phyloP scores from a whole-genome alignment of 2,329 filamentous ascomycete species.

The Pyrenophora seminiperda region DNA sequence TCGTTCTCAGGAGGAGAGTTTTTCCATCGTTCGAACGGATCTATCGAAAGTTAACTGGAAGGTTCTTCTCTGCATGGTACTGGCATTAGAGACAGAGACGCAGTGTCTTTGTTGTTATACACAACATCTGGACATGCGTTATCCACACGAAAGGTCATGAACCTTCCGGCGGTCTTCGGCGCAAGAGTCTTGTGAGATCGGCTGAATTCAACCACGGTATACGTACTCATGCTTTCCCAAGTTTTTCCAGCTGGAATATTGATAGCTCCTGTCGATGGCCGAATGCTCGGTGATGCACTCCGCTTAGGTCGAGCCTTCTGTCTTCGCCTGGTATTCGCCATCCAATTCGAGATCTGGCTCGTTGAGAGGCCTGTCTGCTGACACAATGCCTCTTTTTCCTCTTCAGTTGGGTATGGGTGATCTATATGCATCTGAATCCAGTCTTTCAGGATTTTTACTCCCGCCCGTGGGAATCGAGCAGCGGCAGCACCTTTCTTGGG shows the following conservation, averaged over 20 bases:
- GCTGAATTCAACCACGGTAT: constrained; percentile 21
- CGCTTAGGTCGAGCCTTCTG: constrained; percentile 75
- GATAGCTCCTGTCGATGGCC: constrained; percentile 67
- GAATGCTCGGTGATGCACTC: constrained; percentile 71
- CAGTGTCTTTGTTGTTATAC: constrained; percentile 1
- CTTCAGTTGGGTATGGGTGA: constrained; percentile 86
- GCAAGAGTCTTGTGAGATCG: constrained; percentile 25
- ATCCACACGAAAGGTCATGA: constrained; percentile 29
- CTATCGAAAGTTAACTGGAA: constrained; percentile 55
- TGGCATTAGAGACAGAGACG: constrained; percentile 11
- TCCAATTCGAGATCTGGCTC: constrained; percentile 88
- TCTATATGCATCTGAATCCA: constrained; percentile 82
- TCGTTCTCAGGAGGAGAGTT: constrained; percentile 72
- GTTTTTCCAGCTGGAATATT: constrained; percentile 73
- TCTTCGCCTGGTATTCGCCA: constrained; percentile 84
- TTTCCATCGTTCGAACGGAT: constrained; percentile 71
- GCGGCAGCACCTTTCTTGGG: constrained; percentile 44
- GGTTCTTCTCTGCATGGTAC: constrained; percentile 26
- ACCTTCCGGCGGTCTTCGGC: constrained; percentile 23
- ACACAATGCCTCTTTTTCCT: constrained; percentile 81
- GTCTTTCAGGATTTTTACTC: constrained; percentile 78
- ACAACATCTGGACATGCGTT: constrained; percentile 4
- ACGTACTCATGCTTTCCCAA: constrained; percentile 51
- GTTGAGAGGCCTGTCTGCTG: constrained; percentile 79
- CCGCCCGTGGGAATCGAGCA: constrained; percentile 73